Base-by-base conservation (phyloP, 169 alveolate species). In the Babesia bovis region DNA sequence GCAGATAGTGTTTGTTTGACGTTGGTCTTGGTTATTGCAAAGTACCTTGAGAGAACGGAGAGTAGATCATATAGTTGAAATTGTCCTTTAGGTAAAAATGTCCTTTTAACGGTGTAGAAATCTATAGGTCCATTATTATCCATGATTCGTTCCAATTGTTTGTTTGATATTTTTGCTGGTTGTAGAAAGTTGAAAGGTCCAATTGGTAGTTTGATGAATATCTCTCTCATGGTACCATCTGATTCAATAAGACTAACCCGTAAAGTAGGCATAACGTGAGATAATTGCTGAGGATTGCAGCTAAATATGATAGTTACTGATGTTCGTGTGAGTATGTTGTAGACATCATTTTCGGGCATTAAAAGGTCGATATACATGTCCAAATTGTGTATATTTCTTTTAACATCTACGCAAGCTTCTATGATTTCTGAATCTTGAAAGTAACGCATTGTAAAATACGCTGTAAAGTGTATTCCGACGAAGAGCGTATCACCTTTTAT, bases 141-240 rank as follows among this genome's bases (percentile, higher is more conserved):
- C 42, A 47, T 42, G 51, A 71, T 41, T 3, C 63, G 58, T 19
- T 71, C 59, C 25, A 58, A 12, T 17, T 47, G 25, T 25, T 58
- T 36, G 12, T 36, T n/a, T 36, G 69, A 41, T 17, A 71, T 57
- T 28, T 63, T 60, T 4, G 42, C 40, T 5, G 85, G 85, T 28
- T 49, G 49, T 15, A 77, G 66, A 21, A 52, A 36, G 41, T 28
- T 49, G 30, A 57, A 77, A 0, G 66, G 53, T 21, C 85, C 85
- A 13, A 77, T 63, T 3, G 85, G 85, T 41, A 67, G 7, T 38
- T 65, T 32, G 41, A 77, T 9, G 17, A 26, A 32, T n/a, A 77
- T 25, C 6, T 41, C 57, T n/a, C 68, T 25, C 1, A 44, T 66
- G 13, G 69, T 66, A 10, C 85, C 85, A 32, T 77, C 85, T 13